Percentiles rank a stretch among this genome's conserved stretches.
These are phyloP conservation scores for Calonectria pseudoreteaudii DNA, from an alignment of 2,329 filamentous ascomycete species.

Conservation along the genomic window DNA sequence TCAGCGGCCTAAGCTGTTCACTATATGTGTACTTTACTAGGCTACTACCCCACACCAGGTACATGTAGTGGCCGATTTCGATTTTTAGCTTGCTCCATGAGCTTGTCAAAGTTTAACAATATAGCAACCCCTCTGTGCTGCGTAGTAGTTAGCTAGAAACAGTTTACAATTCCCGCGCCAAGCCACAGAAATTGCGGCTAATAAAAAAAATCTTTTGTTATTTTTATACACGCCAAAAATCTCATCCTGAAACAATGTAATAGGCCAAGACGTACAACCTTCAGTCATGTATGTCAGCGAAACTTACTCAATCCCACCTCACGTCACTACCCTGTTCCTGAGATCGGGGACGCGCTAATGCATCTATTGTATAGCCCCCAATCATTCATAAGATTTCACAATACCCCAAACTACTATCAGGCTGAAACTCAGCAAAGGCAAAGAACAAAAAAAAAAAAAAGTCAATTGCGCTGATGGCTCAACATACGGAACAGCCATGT, in stretches of 20 bases:
- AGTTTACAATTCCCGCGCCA: background rate
- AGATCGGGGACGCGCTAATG: background rate
- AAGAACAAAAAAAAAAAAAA: no score
- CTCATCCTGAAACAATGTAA: background rate
- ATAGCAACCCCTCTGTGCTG: background rate
- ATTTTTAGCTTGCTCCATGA: background rate
- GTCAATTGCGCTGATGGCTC: background rate
- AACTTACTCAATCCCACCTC: background rate
- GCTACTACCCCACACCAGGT: background rate
- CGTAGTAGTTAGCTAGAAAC: background rate
- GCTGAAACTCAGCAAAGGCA: background rate
- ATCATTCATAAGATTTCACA: background rate
- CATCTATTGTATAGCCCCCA: background rate
- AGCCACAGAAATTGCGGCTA: background rate
- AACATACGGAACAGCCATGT: background rate
- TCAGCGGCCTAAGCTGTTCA: background rate
- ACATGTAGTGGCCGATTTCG: background rate
- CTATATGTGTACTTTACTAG: background rate
- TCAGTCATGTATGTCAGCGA: background rate
- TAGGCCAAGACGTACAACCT: background rate
- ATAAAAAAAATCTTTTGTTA: background rate
- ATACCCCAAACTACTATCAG: background rate
- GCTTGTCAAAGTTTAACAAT: background rate
- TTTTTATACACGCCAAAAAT: background rate
- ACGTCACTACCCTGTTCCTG: background rate